Base-by-base conservation (phyloP, 208 protist genomes). In the Wallacemonas rigidus region DNA sequence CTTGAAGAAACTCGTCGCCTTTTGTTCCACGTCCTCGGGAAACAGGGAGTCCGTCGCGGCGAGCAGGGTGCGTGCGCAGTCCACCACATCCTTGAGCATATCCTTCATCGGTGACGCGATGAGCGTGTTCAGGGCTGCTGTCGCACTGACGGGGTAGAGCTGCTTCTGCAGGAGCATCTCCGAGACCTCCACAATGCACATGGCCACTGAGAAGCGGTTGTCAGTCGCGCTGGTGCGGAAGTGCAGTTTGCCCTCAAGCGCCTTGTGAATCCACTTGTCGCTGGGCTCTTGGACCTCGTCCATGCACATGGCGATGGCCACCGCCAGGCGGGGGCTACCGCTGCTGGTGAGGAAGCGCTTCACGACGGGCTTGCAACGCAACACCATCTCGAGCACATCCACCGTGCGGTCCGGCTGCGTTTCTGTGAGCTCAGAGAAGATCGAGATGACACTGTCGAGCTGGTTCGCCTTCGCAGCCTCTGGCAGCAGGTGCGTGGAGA, bases 221-320 rank as follows among this genome's bases (percentile, higher is more conserved):
- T 96, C 86, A 35, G 92, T 86, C 26, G 85, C 74, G 75, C 83
- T 88, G 8, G 90, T 80, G 57, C 92, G 88, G 70, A 91, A 91
- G 70, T 91, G 88, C 65, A 92, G 78, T 69, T 92, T 91, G 53
- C 90, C 90, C 50, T 94, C 87, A 41, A 97, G 78, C 26, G 92
- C 88, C 26, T 77, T 77, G 63, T 92, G 87, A 65, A 97, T 83
- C 90, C 90, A 95, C 67, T 89, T 84, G 61, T 97, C 88, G 65
- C 83, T 86, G 26, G 78, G 65, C 69, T 97, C 88, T n/a, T 80
- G 79, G 3, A 77, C 82, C 61, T 95, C 92, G 50, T 93, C 85
- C 85, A 93, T 92, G 82, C 92, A 95, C 83, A 95, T 94, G n/a
- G 88, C 89, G 47, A 94, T 80, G 8, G 86, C 90, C 14, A 92